These are phyloP conservation scores for Daedaleopsis sinensis DNA, from an alignment of 768 basidiomycete species.

Conservation along the genomic window DNA sequence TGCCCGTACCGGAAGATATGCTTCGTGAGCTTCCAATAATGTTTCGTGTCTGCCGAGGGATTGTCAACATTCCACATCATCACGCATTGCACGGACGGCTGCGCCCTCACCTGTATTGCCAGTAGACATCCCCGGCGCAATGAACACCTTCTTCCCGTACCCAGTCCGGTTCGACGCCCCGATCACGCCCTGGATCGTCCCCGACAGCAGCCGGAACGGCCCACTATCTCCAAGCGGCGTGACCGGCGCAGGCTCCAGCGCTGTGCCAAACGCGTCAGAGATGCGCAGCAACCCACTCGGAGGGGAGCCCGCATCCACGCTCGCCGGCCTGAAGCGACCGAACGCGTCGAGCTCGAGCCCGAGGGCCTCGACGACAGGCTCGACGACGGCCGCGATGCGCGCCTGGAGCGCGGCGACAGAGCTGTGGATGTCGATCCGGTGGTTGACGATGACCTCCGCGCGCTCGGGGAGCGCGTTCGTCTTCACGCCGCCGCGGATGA, in stretches of 20 bases:
- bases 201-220: constrained; percentile 37
- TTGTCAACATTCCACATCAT: neutral
- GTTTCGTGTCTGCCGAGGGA: constrained; percentile 41
- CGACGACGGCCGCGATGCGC: constrained; percentile 39
- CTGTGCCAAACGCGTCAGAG: constrained; percentile 48
- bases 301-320: constrained; percentile 19
- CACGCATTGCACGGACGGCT: neutral
- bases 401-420: constrained; percentile 25
- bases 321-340: constrained; percentile 41
- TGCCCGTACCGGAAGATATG: constrained; percentile 74
- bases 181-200: constrained; percentile 33
- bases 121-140: constrained; percentile 32
- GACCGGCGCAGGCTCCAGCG: constrained; percentile 69
- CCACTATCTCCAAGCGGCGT: constrained; percentile 43
- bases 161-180: constrained; percentile 24
- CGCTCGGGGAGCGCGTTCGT: constrained; percentile 78
- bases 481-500: constrained; percentile 44
- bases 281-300: constrained; percentile 46
- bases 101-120: constrained; percentile 22
- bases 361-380: constrained; percentile 49
- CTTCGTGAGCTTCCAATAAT: constrained; percentile 45
- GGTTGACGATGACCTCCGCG: constrained; percentile 70
- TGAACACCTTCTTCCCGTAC: constrained; percentile 25
- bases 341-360: constrained; percentile 66
- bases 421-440: constrained; percentile 53